These are phyloP conservation scores for Lasiosphaeria miniovina DNA, from an alignment of 495 filamentous ascomycete genomes.

Conservation along the genomic window DNA sequence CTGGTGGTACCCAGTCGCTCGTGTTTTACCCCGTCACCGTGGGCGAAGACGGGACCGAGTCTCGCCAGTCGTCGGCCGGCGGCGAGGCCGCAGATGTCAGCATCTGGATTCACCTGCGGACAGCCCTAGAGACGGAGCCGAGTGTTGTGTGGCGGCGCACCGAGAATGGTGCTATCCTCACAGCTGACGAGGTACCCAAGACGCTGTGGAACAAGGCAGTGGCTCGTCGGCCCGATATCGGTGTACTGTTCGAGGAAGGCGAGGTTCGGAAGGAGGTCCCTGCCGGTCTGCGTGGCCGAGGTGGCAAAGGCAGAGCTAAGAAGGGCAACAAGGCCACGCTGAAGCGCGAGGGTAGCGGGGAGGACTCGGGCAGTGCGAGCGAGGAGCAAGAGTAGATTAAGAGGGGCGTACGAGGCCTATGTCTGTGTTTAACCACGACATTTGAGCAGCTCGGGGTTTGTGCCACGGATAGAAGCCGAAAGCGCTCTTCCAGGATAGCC, in stretches of 20 bases:
- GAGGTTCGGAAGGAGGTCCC: constrained; percentile 44
- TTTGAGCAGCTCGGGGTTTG: no score
- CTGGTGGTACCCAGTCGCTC: constrained; percentile 26
- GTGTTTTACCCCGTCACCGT: constrained; percentile 28
- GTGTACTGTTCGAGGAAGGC: constrained; percentile 35
- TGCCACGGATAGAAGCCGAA: no score
- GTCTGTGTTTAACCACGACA: neutral
- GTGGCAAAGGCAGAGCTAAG: constrained; percentile 36
- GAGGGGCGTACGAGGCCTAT: neutral
- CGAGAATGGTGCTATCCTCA: constrained; percentile 29
- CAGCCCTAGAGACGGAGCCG: constrained; percentile 27
- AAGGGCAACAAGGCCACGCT: constrained; percentile 40
- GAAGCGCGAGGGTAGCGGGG: constrained; percentile 27
- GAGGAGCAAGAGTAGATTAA: constrained; percentile 15
- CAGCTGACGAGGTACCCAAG: constrained; percentile 32
- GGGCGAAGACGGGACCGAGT: constrained; percentile 13
- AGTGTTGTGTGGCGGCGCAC: constrained; percentile 30
- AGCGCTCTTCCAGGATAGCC: no score
- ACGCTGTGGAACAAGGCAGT: constrained; percentile 36
- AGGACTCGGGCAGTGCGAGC: constrained; percentile 26
- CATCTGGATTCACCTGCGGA: constrained; percentile 35
- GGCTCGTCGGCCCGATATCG: constrained; percentile 33
- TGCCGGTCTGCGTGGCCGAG: constrained; percentile 41
- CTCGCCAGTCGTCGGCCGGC: constrained; percentile 2
- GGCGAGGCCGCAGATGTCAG: constrained; percentile 29